Conservation (phyloP, 768 basidiomycete species). For the button mushroom (Agaricus bisporus) region DNA sequence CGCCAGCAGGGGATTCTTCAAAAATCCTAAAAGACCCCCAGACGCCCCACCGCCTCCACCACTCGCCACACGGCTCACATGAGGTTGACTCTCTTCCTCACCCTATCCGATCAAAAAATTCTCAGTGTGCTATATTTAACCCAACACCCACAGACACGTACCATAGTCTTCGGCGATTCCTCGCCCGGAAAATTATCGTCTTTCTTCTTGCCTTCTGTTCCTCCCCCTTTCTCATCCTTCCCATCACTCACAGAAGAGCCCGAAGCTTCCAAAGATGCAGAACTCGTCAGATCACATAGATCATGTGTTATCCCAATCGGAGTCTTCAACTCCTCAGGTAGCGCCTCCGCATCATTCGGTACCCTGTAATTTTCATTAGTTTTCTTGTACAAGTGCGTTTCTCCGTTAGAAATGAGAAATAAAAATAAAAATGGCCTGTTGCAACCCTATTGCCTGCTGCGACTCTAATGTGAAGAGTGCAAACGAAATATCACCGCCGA, state of each 20-base stretch:
- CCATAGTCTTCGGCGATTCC: constrained; percentile 22
- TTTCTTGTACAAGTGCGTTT: neutral
- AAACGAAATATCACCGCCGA: constrained; percentile 7
- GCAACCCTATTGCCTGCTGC: too few species aligned
- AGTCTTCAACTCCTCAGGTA: constrained; percentile 54
- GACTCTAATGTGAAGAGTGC: neutral
- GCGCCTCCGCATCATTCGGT: constrained; percentile 46
- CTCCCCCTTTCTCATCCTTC: constrained; percentile 15
- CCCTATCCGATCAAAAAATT: constrained; percentile 3
- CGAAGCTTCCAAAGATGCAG: constrained; percentile 1
- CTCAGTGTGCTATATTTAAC: constrained; percentile 6
- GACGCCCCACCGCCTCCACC: constrained; percentile 5
- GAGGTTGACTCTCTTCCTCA: constrained; percentile 10
- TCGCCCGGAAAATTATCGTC: constrained; percentile 17
- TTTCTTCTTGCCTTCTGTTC: constrained; percentile 13
- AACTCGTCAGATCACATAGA: constrained; percentile 39
- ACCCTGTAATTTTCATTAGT: constrained; percentile 29
- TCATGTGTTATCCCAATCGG: constrained; percentile 58
- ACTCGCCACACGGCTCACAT: constrained; percentile 13
- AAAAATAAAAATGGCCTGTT: neutral
- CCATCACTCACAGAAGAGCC: constrained; percentile 11
- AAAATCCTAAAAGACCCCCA: constrained; percentile 51
- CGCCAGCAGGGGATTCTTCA: constrained; percentile 46
- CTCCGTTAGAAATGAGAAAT: constrained; percentile 1
- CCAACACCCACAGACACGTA: constrained; percentile 16